These are phyloP conservation scores for Salix arbutifolia DNA, from an alignment of 345 rosid species.

Conservation along the genomic window DNA sequence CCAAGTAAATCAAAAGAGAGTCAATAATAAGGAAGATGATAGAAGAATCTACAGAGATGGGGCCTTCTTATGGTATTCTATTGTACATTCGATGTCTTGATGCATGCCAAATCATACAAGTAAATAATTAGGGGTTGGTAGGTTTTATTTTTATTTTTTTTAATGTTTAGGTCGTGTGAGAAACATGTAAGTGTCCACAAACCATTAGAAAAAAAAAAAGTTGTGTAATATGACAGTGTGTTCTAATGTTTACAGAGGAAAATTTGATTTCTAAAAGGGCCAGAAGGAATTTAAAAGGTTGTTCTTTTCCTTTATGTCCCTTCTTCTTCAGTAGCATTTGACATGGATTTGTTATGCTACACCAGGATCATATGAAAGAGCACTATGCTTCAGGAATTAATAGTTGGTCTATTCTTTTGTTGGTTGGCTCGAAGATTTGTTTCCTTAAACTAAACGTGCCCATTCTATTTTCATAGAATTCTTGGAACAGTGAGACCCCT, in stretches of 20 bases:
- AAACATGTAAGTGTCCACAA: background rate
- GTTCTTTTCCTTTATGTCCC: background rate
- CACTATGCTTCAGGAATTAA: background rate
- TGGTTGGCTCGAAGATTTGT: background rate
- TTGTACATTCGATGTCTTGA: background rate
- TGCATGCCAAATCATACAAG: background rate
- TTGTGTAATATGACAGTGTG: background rate
- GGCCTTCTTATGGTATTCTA: background rate
- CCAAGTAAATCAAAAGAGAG: background rate
- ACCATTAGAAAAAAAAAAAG: background rate
- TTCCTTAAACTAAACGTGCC: background rate
- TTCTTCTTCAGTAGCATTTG: background rate
- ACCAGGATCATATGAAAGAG: background rate
- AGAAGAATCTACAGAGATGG: background rate
- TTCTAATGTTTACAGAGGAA: background rate
- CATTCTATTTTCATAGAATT: background rate
- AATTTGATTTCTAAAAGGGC: background rate
- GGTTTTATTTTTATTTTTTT: background rate
- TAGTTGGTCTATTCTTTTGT: background rate
- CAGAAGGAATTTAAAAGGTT: background rate
- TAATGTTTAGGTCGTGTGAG: background rate
- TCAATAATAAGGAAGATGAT: background rate
- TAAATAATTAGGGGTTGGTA: background rate
- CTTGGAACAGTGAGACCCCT: too few relatives aligned
- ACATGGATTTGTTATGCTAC: background rate